Conservation (phyloP, 495 filamentous ascomycete species). For the Thermothielavioides terrestris region DNA sequence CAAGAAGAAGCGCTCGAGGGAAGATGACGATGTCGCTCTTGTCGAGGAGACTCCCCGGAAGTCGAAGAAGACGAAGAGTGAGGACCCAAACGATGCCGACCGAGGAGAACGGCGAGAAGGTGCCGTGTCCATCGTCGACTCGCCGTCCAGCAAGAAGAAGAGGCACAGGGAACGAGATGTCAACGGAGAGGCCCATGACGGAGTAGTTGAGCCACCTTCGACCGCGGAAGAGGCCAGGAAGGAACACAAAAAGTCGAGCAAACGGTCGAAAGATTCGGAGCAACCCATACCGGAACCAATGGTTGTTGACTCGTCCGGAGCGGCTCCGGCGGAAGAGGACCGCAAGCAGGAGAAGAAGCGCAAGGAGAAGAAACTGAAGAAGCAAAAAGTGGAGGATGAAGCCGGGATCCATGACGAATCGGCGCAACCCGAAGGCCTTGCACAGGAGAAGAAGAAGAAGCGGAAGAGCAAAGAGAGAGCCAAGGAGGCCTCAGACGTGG, state of each 20-base stretch:
- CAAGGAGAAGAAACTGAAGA: slow-evolving; percentile 29
- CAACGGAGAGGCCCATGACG: slow-evolving; percentile 5
- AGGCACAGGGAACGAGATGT: slow-evolving; percentile 13
- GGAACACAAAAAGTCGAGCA: slow-evolving; percentile 19
- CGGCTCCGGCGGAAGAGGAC: slow-evolving; percentile 9
- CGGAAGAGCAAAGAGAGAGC: slow-evolving; percentile 20
- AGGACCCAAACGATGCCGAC: slow-evolving; percentile 4
- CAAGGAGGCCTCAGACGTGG: slow-evolving; percentile 5
- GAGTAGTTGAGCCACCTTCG: too few species aligned
- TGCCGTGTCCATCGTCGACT: neutral
- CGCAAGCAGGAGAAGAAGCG: slow-evolving; percentile 12
- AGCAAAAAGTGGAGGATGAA: slow-evolving; percentile 8
- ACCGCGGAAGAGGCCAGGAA: neutral
- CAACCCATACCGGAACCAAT: slow-evolving; percentile 5
- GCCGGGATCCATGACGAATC: slow-evolving; percentile 1
- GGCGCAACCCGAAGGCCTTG: neutral
- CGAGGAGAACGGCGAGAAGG: neutral
- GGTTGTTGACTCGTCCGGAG: slow-evolving; percentile 15
- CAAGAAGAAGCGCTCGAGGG: slow-evolving; percentile 38
- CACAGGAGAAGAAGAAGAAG: slow-evolving; percentile 17
- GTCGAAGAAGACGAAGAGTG: slow-evolving; percentile 34
- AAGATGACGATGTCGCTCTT: slow-evolving; percentile 24
- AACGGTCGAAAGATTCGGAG: slow-evolving; percentile 14
- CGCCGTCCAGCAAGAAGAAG: slow-evolving; percentile 13
- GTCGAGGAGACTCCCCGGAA: slow-evolving; percentile 30